Percentiles rank a stretch among this genome's conserved stretches.
Evolutionary conservation across 176 grass and related monocot genomes (phyloP).

Genomic region (Stipa capillata): DNA sequence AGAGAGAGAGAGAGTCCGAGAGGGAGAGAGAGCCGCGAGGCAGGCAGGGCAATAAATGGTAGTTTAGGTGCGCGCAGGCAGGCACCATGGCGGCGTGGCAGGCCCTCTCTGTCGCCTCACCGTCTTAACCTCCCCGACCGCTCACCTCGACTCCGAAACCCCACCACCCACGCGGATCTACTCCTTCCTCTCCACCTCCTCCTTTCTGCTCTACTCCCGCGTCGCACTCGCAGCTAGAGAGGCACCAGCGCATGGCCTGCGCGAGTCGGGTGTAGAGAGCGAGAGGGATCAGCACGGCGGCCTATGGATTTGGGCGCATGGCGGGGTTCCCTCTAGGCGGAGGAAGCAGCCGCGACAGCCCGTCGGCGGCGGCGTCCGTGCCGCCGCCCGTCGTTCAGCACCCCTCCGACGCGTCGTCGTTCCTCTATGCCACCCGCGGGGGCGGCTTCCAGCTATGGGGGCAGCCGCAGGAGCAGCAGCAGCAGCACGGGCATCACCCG

Average conservation of each 20-base stretch:
- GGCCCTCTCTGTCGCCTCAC: slow-evolving; percentile 66
- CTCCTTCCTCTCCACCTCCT: neutral
- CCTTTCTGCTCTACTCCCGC: too few relatives aligned
- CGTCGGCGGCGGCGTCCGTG: neutral
- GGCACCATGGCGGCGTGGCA: slow-evolving; percentile 96
- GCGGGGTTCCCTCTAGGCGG: slow-evolving; percentile 93
- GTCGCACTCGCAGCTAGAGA: too few relatives aligned
- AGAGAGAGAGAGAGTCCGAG: neutral
- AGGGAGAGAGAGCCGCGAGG: neutral
- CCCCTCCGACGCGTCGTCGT: slow-evolving; percentile 39
- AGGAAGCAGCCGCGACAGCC: slow-evolving; percentile 41
- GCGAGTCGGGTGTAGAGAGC: neutral
- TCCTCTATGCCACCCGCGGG: slow-evolving; percentile 41
- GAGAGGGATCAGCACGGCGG: slow-evolving; percentile 12
- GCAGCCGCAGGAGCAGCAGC: slow-evolving; percentile 47
- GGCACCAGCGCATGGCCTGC: neutral
- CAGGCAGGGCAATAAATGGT: slow-evolving; percentile 59
- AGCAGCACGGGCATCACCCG: slow-evolving; percentile 32
- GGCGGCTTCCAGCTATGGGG: slow-evolving; percentile 86
- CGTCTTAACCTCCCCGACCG: slow-evolving; percentile 42
- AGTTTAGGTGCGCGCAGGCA: slow-evolving; percentile 62
- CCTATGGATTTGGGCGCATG: slow-evolving; percentile 76
- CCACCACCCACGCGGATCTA: neutral
- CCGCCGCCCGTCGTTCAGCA: slow-evolving; percentile 31
- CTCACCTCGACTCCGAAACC: neutral